Base-by-base conservation (phyloP, 225 moss, liverwort and hornwort species). In the Bryoerythrophyllum caledonicum region DNA sequence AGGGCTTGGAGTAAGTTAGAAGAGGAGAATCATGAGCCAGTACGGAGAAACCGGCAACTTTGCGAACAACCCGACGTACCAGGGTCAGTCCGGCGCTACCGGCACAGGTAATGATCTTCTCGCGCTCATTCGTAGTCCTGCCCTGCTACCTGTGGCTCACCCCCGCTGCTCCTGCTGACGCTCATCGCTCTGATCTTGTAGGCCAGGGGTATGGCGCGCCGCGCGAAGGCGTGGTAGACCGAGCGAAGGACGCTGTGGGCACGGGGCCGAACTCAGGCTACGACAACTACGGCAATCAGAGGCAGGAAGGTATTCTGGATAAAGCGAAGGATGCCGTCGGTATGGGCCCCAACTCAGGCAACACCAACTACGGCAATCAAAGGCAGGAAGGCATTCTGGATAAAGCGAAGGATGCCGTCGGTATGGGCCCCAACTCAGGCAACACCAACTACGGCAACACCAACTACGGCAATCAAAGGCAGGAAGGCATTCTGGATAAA, bases 71-170 rank as follows among this genome's bases (percentile, higher is more conserved):
- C 62, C 82, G 0, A 78, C 78, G 0, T 80, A 85, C 40, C 27
- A 7, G n/a, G n/a, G n/a, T n/a, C n/a, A n/a, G n/a, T n/a, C 40
- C 80, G 85, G 0, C 88, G 85, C 32, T 5, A 56, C 81, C 0
- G 72, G 72, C 25, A 16, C 77, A 74, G 80, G 80, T 77, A 75
- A 70, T 3, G 61, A 71, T 37, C 56, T 48, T 4, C 1, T 78
- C 2, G 48, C 61, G 3, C 19, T 21, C 15, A 66, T 76, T 9
- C 65, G 48, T 6, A 72, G 56, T 11, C 65, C 65, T 43, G 78
- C 40, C n/a, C n/a, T 46, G 83, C 69, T 2, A 32, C 32, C 5
- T 32, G 1, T 83, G 83, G 86, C 76, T 75, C 0, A 0, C 10
- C 1, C 78, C 64, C 23, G 9, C 46, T 0, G 0, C 66, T 19